phyloP scores from a whole-genome alignment of 306 rosid species.

The Gillenia trifoliata region DNA sequence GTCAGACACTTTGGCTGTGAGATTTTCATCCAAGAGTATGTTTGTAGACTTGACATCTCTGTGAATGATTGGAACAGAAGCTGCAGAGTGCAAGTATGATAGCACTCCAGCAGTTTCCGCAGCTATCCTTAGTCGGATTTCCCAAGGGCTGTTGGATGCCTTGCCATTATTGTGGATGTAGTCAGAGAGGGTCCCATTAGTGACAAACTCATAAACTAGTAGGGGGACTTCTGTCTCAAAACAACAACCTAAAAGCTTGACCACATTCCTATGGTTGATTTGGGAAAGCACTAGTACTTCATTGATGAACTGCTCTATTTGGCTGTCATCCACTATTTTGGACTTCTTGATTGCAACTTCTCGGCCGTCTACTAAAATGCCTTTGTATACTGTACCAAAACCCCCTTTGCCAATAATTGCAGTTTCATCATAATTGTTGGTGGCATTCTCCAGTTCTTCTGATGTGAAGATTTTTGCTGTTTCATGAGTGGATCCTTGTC shows the following conservation, averaged over 20 bases:
- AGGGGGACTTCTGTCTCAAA: not conserved
- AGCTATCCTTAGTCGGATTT: slow-evolving; percentile 18
- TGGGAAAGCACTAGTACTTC: not conserved
- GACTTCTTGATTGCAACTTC: no score
- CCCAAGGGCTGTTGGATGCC: not conserved
- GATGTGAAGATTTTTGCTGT: slow-evolving; percentile 19
- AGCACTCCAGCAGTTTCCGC: slow-evolving; percentile 17
- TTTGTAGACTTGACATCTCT: slow-evolving; percentile 20
- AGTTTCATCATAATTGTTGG: slow-evolving; percentile 1
- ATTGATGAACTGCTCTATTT: no score
- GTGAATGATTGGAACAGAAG: slow-evolving; percentile 8
- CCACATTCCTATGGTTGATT: not conserved
- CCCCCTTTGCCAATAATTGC: no score
- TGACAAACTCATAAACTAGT: not conserved
- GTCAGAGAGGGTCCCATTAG: slow-evolving; percentile 5
- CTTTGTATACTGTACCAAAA: no score
- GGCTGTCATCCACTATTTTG: no score
- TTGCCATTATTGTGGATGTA: slow-evolving; percentile 3
- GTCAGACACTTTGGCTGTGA: not conserved
- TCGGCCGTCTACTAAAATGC: no score
- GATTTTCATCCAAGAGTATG: slow-evolving; percentile 16
- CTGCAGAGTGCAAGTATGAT: slow-evolving; percentile 17
- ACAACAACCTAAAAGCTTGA: not conserved
- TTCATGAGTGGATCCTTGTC: not conserved
- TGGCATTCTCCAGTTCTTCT: slow-evolving; percentile 33